phyloP scores from a whole-genome alignment of 2,329 filamentous ascomycete genomes.

The Sclerotinia nivalis region DNA sequence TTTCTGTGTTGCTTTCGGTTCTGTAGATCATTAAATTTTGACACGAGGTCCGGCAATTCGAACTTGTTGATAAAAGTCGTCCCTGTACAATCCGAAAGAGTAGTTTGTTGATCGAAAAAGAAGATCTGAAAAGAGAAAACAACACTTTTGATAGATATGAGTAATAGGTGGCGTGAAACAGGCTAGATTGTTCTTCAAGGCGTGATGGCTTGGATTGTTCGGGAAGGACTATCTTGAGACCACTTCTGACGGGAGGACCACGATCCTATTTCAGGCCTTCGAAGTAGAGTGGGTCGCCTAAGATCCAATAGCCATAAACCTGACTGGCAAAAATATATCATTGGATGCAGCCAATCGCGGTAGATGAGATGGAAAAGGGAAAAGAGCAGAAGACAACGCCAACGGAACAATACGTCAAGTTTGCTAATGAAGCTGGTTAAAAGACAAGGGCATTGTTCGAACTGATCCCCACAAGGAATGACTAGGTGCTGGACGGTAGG shows the following conservation, averaged over 20 bases:
- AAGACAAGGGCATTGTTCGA: constrained; percentile 39
- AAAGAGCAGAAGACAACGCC: constrained; percentile 32
- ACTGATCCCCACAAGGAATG: constrained; percentile 38
- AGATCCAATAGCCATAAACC: constrained; percentile 45
- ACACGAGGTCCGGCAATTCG: constrained; percentile 28
- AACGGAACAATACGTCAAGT: constrained; percentile 40
- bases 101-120: constrained; percentile 25
- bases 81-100: constrained; percentile 24
- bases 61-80: constrained; percentile 28
- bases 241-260: constrained; percentile 37
- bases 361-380: constrained; percentile 40
- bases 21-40: constrained; percentile 21
- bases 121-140: constrained; percentile 29
- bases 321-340: constrained; percentile 47
- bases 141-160: constrained; percentile 32
- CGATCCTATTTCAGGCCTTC: constrained; percentile 43
- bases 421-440: constrained; percentile 32
- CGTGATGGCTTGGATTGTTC: constrained; percentile 32
- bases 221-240: constrained; percentile 39
- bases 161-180: constrained; percentile 37
- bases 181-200: constrained; percentile 30
- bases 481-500: constrained; percentile 39
- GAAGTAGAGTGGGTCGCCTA: constrained; percentile 48
- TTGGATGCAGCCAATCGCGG: constrained; percentile 46
- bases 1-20: constrained; percentile 18